Evolutionary conservation across 148 eudicot genomes (phyloP).

Genomic region (Camellia lanceoleosa): DNA sequence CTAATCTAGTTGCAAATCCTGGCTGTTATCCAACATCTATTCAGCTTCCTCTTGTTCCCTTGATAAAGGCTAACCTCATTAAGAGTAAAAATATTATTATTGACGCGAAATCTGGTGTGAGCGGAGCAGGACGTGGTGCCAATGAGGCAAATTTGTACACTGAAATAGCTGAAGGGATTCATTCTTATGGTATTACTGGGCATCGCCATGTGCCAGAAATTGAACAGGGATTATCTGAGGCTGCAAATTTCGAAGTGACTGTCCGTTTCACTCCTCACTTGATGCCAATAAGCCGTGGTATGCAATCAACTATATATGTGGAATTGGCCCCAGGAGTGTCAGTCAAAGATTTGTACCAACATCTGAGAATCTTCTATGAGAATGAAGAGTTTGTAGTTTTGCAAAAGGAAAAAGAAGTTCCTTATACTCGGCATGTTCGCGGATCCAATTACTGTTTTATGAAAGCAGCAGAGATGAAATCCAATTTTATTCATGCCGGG

Average conservation of each 20-base stretch:
- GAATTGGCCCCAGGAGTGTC: slow-evolving; percentile 77
- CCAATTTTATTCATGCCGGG: too few species aligned
- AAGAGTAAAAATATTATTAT: slow-evolving; percentile 60
- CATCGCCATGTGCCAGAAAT: slow-evolving; percentile 99
- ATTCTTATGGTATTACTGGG: slow-evolving; percentile 83
- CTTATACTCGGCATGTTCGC: slow-evolving; percentile 82
- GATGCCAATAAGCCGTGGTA: slow-evolving; percentile 99
- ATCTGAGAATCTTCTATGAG: slow-evolving; percentile 59
- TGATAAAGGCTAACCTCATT: slow-evolving; percentile 79
- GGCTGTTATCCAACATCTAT: slow-evolving; percentile 95
- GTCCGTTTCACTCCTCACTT: slow-evolving; percentile 97
- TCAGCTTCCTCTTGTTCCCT: slow-evolving; percentile 86
- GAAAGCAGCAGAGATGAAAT: too few species aligned
- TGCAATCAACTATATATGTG: slow-evolving; percentile 94
- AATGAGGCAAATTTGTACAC: slow-evolving; percentile 95
- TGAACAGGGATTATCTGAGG: slow-evolving; percentile 90
- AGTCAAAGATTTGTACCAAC: slow-evolving; percentile 61
- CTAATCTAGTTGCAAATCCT: slow-evolving; percentile 89
- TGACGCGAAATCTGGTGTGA: slow-evolving; percentile 94
- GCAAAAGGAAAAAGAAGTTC: slow-evolving; percentile 61
- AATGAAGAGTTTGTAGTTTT: slow-evolving; percentile 72
- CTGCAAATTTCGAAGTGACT: slow-evolving; percentile 57
- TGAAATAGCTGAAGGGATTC: slow-evolving; percentile 93
- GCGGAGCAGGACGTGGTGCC: slow-evolving; percentile 99
- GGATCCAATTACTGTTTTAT: slow-evolving; percentile 82